Base-by-base conservation (phyloP, 768 basidiomycete genomes). In the Clitopilus passeckerianus region DNA sequence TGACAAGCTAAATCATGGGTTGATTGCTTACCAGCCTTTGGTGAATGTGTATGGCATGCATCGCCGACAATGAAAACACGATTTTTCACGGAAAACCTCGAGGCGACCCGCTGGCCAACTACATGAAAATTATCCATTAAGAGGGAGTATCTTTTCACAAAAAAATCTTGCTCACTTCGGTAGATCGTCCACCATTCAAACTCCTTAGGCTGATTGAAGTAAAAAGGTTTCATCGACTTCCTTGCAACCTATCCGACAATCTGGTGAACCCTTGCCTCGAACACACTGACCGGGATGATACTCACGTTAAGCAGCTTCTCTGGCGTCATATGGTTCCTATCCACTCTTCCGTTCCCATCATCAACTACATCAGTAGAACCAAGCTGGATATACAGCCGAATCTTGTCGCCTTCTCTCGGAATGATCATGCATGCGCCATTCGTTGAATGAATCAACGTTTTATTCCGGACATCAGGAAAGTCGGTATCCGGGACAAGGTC, bases 101-200 rank as follows among this genome's bases (percentile, higher is more conserved):
- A 80, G 6, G 89, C 88, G 1, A 91, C 85, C 12, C 89, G 83
- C 65, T 91, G 90, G 1, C 89, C 89, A 59, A 91, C 89, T 88
- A 50, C 27, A 15, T 37, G 16, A 34, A 52, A 15, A 41, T n/a
- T n/a, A n/a, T 10, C 6, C 44, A 34, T 46, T n/a, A 53, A 22
- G 4, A 6, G 15, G 34, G 56, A 58, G 27, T 27, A n/a, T 7
- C 53, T 16, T 34, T 30, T 18, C 14, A 33, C 35, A 61, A 57
- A 27, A 24, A 52, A 54, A 35, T 20, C 16, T 33, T n/a, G 71
- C 85, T 20, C 63, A 88, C 87, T 84, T 62, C 80, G 80, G 64
- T 90, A 91, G 22, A 86, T 78, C 1, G 89, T 89, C 84, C 85
- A 89, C 88, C 88, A 90, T 27, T 87, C 78, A 23, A 86, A 77